Percentiles rank a stretch among this genome's conserved stretches.
These are phyloP conservation scores for Monilinia laxa DNA, from an alignment of 2,329 filamentous ascomycete genomes.

Conservation along the genomic window DNA sequence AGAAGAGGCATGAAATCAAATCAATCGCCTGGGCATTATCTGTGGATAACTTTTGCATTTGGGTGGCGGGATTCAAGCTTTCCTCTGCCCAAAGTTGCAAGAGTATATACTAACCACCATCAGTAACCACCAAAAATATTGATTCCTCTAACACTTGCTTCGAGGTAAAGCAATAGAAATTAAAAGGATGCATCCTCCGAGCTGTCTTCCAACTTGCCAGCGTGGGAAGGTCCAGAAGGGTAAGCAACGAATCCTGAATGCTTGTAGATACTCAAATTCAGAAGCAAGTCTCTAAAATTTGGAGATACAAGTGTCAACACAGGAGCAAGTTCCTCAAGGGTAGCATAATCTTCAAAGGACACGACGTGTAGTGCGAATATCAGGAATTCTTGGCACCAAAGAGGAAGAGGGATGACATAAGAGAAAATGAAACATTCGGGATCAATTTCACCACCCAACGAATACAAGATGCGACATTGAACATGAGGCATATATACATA, in stretches of 20 bases:
- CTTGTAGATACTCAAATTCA: too few species aligned
- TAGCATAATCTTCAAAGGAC: not conserved
- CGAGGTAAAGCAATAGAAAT: too few species aligned
- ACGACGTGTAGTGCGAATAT: not conserved
- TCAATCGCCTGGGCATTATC: not conserved
- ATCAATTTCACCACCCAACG: not conserved
- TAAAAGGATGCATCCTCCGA: not conserved
- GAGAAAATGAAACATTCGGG: not conserved
- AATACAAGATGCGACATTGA: not conserved
- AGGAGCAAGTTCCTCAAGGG: not conserved
- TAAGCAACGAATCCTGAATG: not conserved
- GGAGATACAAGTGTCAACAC: not conserved
- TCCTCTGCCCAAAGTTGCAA: not conserved
- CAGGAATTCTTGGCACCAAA: not conserved
- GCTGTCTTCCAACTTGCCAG: not conserved
- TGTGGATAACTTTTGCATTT: not conserved
- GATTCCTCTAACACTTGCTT: not conserved
- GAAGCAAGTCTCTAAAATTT: not conserved
- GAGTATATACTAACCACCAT: too few species aligned
- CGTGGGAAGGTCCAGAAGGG: not conserved
- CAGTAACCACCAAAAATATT: not conserved
- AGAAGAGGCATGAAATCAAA: not conserved
- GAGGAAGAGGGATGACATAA: not conserved
- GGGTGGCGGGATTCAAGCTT: not conserved
- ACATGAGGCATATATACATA: not conserved